Evolutionary conservation across 2,329 filamentous ascomycete genomes (phyloP), one percentile per base, ranked within the genome.

Genomic region (Hypoxylon rubiginosum): DNA sequence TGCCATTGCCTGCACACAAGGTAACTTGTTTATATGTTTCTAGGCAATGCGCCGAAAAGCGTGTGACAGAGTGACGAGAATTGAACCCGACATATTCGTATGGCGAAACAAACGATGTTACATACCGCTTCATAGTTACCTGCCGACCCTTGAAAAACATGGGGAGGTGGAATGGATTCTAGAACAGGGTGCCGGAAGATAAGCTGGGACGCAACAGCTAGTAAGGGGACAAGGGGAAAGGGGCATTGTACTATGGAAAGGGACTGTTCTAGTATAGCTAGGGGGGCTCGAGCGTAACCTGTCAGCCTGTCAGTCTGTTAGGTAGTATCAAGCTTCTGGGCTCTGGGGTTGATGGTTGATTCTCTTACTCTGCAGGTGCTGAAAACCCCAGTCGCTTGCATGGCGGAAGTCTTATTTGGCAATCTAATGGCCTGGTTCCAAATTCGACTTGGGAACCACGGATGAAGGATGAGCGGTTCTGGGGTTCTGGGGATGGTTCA

Each of bases 81-180:
- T 4, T 58, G 41, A 46, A 39, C n/a, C 52, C 32, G 39, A 36
- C 54, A 43, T 62, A 55, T 50, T 36, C 58, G 51, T 55, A 26
- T 36, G 46, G 36, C 58, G 58, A 68, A 65, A 62, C 65, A 21
- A 28, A 30, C 43, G 43, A 41, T 57, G 62, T 65, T 56, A 60
- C 62, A 53, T 57, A 19, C 11, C 48, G 30, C 49, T 54, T 32
- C 30, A 32, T 24, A 52, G 30, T 55, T 48, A 41, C 32, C 48
- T 46, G 46, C 59, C 19, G 48, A 50, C 5, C 45, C 24, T 39
- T 46, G 17, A 17, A 32, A 45, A 48, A 41, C 36, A 19, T 21
- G 34, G 32, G 50, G 58, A 36, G 41, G 13, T 24, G 52, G 32
- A 41, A 59, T 17, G 17, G 13, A 28, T 64, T 64, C 65, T 67